phyloP scores from a whole-genome alignment of 176 grass and related monocot species.

The Hyparrhenia diplandra region DNA sequence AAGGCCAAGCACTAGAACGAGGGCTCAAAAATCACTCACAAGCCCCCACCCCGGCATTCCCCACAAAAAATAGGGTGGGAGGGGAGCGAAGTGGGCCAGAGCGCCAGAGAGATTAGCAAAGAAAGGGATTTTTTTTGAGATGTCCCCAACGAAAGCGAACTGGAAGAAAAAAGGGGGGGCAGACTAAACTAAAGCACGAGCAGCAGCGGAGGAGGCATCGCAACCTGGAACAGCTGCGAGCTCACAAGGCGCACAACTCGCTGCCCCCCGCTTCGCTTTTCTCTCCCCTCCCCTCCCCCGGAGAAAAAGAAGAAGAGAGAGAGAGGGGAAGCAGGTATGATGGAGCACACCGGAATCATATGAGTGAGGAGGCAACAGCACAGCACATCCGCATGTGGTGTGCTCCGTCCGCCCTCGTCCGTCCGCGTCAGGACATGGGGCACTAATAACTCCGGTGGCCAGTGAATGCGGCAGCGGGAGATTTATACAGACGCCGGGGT shows the following conservation, averaged over 20 bases:
- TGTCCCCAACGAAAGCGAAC: slow-evolving; percentile 24
- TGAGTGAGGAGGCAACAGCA: slow-evolving; percentile 25
- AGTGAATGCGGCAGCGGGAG: slow-evolving; percentile 47
- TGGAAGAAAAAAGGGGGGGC: neutral
- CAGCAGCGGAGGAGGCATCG: slow-evolving; percentile 28
- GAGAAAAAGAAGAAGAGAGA: neutral
- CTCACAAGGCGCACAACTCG: slow-evolving; percentile 41
- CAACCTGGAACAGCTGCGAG: slow-evolving; percentile 56
- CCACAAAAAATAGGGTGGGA: slow-evolving; percentile 33
- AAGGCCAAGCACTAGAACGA: slow-evolving; percentile 14
- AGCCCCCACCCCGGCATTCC: slow-evolving; percentile 33
- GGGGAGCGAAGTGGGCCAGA: slow-evolving; percentile 24
- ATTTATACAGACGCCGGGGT: slow-evolving; percentile 31
- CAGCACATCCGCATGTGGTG: slow-evolving; percentile 39
- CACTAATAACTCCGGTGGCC: slow-evolving; percentile 40
- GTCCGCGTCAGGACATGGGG: slow-evolving; percentile 48
- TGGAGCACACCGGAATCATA: slow-evolving; percentile 47
- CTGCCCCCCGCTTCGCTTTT: too few relatives aligned
- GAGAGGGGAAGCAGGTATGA: neutral
- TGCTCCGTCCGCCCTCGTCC: neutral
- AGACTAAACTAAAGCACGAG: slow-evolving; percentile 15
- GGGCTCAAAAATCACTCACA: slow-evolving; percentile 29
- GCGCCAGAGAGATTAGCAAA: slow-evolving; percentile 33
- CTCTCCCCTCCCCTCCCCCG: too few relatives aligned
- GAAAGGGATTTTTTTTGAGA: slow-evolving; percentile 29